Conservation (phyloP, 1,139 yeast species). For the Magnusiomyces starmeri region DNA sequence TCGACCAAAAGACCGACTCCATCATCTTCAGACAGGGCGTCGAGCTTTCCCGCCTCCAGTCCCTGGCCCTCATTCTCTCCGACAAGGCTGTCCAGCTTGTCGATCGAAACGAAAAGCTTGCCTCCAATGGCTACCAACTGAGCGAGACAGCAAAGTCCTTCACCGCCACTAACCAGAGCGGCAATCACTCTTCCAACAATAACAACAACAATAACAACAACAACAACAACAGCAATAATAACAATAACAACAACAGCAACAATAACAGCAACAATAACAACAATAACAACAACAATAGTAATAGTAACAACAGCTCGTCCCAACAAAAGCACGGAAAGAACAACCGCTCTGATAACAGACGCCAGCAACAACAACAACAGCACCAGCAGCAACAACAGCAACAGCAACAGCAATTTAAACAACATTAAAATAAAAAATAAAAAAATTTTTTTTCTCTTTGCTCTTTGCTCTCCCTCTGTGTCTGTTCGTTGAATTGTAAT, state of each 20-base stretch:
- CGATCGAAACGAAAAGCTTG: conserved; percentile 80
- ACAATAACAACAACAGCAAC: conserved; percentile 6
- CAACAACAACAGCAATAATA: conserved; percentile 1
- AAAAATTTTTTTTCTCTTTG: no score
- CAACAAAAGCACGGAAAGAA: no score
- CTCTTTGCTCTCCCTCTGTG: no score
- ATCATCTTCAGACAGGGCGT: conserved; percentile 63
- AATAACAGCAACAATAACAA: conserved; percentile 1
- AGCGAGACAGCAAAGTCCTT: conserved; percentile 13
- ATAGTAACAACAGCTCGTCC: no score
- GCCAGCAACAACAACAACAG: background rate
- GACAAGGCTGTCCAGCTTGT: conserved; percentile 77
- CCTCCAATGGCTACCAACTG: conserved; percentile 60
- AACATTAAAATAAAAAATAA: background rate
- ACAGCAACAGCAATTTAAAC: background rate
- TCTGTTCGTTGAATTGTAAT: background rate
- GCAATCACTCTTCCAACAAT: background rate
- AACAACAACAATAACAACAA: conserved; percentile 1
- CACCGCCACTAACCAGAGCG: background rate
- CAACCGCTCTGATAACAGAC: no score
- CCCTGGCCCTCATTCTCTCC: conserved; percentile 76
- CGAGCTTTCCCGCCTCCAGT: conserved; percentile 81
- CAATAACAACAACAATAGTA: conserved; percentile 1
- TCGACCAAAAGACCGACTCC: conserved; percentile 51
- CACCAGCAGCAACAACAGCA: conserved; percentile 1